Evolutionary conservation across 169 alveolate species (phyloP).

Genomic region (Babesia microti): DNA sequence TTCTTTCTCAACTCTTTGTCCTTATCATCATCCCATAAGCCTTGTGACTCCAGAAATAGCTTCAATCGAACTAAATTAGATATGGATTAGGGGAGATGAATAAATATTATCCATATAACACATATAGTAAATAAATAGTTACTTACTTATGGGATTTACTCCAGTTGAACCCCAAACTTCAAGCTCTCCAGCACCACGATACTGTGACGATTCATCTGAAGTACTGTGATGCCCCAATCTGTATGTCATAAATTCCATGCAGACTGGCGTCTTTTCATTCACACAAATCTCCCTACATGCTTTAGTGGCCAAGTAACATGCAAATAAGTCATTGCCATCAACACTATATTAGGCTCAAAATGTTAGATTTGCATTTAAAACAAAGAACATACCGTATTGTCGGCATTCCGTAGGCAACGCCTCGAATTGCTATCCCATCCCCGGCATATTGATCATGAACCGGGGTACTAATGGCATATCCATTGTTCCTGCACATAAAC

Average conservation of each 20-base stretch:
- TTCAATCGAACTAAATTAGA: slow-evolving; percentile 15
- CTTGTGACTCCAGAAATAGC: slow-evolving; percentile 42
- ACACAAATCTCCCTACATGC: slow-evolving; percentile 77
- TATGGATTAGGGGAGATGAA: neutral
- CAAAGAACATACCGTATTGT: slow-evolving; percentile 58
- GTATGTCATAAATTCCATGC: slow-evolving; percentile 86
- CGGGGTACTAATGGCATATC: slow-evolving; percentile 90
- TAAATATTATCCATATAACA: slow-evolving; percentile 5
- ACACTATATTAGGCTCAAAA: slow-evolving; percentile 29
- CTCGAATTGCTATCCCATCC: slow-evolving; percentile 90
- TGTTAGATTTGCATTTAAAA: neutral
- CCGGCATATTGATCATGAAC: slow-evolving; percentile 86
- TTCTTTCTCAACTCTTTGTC: slow-evolving; percentile 51
- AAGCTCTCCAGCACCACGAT: slow-evolving; percentile 76
- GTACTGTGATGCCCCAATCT: slow-evolving; percentile 92
- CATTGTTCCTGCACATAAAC: slow-evolving; percentile 89
- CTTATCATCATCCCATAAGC: slow-evolving; percentile 49
- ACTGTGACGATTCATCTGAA: slow-evolving; percentile 82
- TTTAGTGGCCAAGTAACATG: slow-evolving; percentile 81
- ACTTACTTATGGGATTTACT: slow-evolving; percentile 63
- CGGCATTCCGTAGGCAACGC: slow-evolving; percentile 85
- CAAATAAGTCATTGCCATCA: slow-evolving; percentile 86
- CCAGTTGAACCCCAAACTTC: slow-evolving; percentile 70
- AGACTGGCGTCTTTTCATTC: slow-evolving; percentile 69
- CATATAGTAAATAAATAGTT: slow-evolving; percentile 4